Base-by-base conservation (phyloP, 2,329 filamentous ascomycete species). In the Coleophoma cylindrospora region DNA sequence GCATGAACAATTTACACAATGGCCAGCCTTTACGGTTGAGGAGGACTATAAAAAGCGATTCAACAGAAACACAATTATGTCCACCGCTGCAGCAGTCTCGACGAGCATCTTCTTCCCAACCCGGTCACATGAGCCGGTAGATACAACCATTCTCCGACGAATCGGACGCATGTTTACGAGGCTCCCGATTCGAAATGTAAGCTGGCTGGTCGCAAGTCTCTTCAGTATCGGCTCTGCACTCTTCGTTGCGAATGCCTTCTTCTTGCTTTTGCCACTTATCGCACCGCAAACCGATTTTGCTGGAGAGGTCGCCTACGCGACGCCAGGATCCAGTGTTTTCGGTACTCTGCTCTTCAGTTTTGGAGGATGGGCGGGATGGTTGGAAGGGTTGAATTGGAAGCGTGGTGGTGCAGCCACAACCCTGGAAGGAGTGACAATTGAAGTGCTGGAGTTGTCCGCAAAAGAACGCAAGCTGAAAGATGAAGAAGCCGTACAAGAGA, bases 171-270 rank as follows among this genome's bases (percentile, higher is more conserved):
- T 60, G 52, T 56, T 32, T 34, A 58, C 52, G 6, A 40, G 36
- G 4, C 58, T 58, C 22, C 57, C 57, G 15, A 34, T 53, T 32
- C 49, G 53, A 27, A 54, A 60, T 38, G 51, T 53, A 48, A 56
- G 53, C 10, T 60, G 50, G 47, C 22, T 52, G 34, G 55, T 57
- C 17, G 57, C 53, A 21, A 40, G 54, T 15, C 43, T 43, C 10
- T 60, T 60, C 47, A 43, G 52, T 8, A 33, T 55, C 13, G 57
- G 57, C 9, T 60, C 57, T 21, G 49, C 48, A 14, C 38, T 53
- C 10, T 60, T 58, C 40, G 50, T 60, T n/a, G 49, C 48, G 17
- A 56, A 58, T 38, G 56, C 51, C n/a, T 57, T 59, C 45, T 57
- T 57, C 41, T 48, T 60, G 11, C 11, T 54, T 3, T 41, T 59